Conservation (phyloP, 2,329 filamentous ascomycete species). For the Venturia asperata region DNA sequence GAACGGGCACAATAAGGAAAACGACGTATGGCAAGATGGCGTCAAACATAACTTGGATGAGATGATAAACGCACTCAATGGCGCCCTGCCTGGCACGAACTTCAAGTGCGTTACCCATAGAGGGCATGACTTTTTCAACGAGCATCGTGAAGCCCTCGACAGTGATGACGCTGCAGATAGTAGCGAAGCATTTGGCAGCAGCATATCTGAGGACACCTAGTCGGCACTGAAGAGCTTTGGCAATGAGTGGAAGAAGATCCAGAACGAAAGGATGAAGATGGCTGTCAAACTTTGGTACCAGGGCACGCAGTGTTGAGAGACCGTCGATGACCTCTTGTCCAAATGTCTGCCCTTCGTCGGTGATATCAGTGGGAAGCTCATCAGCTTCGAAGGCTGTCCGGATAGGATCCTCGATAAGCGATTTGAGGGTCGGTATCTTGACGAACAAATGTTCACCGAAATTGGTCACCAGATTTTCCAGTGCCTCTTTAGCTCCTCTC, state of each 20-base stretch:
- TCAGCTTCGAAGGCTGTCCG: constrained; percentile 63
- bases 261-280: constrained; percentile 74
- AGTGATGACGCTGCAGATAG: constrained; percentile 92
- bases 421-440: constrained; percentile 74
- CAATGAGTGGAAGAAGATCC: constrained; percentile 74
- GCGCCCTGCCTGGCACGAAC: constrained; percentile 85
- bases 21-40: constrained; percentile 94
- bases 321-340: constrained; percentile 93
- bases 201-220: constrained; percentile 93
- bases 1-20: constrained; percentile 93
- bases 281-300: constrained; percentile 80
- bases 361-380: constrained; percentile 61
- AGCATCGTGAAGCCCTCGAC: constrained; percentile 93
- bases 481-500: constrained; percentile 85
- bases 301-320: constrained; percentile 82
- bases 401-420: constrained; percentile 76
- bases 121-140: constrained; percentile 85
- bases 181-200: constrained; percentile 94
- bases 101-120: constrained; percentile 84
- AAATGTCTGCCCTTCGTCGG: constrained; percentile 77
- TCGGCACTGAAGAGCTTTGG: constrained; percentile 78
- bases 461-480: constrained; percentile 75
- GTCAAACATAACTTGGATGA: constrained; percentile 98
- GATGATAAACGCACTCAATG: constrained; percentile 90
- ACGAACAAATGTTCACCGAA: constrained; percentile 73